Evolutionary conservation across 176 grass and related monocot species (phyloP).

Genomic region (Eragrostis curvula): DNA sequence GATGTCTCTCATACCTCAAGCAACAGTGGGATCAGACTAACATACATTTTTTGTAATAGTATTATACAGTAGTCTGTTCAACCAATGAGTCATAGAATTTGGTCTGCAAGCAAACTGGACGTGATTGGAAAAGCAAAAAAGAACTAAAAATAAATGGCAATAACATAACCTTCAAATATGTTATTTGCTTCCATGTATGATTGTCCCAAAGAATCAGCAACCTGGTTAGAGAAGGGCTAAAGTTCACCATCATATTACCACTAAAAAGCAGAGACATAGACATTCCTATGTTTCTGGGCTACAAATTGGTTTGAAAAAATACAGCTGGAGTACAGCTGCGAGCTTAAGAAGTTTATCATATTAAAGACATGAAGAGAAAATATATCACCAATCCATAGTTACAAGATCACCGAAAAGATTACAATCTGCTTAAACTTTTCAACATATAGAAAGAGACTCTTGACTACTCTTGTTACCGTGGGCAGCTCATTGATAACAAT

Average conservation of each 20-base stretch:
- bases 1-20: no score
- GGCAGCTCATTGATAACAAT: constrained; percentile 41
- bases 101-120: background rate
- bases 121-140: background rate
- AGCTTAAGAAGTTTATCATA: background rate
- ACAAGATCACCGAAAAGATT: background rate
- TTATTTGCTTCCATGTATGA: background rate
- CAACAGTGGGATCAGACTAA: background rate
- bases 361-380: background rate
- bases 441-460: background rate
- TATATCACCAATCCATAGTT: background rate
- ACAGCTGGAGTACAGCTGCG: background rate
- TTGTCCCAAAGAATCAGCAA: background rate
- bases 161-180: background rate
- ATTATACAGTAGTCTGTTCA: background rate
- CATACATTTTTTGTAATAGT: background rate
- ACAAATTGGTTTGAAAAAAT: background rate
- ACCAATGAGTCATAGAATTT: background rate
- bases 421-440: background rate
- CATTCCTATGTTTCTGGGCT: no score
- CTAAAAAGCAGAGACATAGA: background rate
- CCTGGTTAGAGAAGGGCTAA: background rate
- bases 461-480: constrained; percentile 21
- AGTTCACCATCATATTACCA: background rate
- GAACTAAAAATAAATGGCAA: background rate